phyloP scores from a whole-genome alignment of 2,329 filamentous ascomycete genomes.

The Fusarium armeniacum region DNA sequence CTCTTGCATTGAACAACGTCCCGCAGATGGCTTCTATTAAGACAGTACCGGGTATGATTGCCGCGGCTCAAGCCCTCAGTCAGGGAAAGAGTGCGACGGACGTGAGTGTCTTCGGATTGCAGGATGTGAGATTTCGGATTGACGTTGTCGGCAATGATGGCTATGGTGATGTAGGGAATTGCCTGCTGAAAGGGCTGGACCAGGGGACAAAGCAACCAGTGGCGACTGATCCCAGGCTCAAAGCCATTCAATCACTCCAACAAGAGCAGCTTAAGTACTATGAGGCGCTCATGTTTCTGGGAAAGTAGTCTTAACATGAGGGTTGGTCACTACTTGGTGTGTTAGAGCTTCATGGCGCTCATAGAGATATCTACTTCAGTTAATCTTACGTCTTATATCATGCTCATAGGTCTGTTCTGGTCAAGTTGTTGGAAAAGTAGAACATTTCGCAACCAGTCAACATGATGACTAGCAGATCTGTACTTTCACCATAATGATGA shows the following conservation, averaged over 20 bases:
- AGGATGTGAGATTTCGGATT: background rate
- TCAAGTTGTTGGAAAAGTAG: no score
- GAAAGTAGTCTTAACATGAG: background rate
- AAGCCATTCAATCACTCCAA: background rate
- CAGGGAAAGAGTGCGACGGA: background rate
- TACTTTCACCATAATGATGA: no score
- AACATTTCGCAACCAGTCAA: no score
- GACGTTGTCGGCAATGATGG: background rate
- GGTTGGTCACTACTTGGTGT: background rate
- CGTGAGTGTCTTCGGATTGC: background rate
- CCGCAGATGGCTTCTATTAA: background rate
- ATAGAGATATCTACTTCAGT: background rate
- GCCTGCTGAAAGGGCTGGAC: background rate
- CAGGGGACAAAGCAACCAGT: background rate
- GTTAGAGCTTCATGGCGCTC: background rate
- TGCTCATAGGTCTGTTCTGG: no score
- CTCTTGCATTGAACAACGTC: background rate
- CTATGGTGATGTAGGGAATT: background rate
- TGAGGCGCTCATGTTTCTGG: background rate
- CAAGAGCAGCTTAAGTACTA: background rate
- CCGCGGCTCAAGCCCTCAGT: background rate
- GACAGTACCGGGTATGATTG: background rate
- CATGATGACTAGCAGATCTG: no score
- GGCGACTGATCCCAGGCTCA: background rate
- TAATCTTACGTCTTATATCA: no score